These are phyloP conservation scores for Simplicillium sp. DNA, from an alignment of 2,329 filamentous ascomycete species.

Conservation along the genomic window DNA sequence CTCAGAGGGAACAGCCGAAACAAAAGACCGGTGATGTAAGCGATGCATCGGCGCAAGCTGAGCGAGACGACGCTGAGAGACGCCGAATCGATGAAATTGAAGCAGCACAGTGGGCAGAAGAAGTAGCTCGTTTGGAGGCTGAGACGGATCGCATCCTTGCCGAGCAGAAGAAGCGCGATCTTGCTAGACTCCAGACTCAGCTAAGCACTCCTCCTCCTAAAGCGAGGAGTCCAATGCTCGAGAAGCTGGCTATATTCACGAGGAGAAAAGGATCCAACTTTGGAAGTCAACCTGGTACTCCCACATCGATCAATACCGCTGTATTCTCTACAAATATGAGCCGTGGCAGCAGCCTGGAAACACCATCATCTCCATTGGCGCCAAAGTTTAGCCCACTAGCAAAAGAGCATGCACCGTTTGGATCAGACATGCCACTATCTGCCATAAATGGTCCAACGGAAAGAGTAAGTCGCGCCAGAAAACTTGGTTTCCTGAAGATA, in stretches of 20 bases:
- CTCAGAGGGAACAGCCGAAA: neutral
- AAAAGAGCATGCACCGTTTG: slow-evolving; percentile 11
- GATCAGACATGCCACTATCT: slow-evolving; percentile 62
- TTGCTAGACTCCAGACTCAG: slow-evolving; percentile 33
- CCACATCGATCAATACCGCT: slow-evolving; percentile 21
- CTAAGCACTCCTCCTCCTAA: slow-evolving; percentile 25
- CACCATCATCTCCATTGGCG: slow-evolving; percentile 11
- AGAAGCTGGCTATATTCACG: slow-evolving; percentile 37
- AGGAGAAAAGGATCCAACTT: slow-evolving; percentile 29
- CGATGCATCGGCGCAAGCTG: no score
- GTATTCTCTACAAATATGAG: slow-evolving; percentile 25
- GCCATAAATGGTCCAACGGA: slow-evolving; percentile 75
- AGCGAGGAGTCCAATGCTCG: slow-evolving; percentile 30
- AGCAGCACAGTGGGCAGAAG: neutral
- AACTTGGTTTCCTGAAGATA: neutral
- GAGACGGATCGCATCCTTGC: slow-evolving; percentile 38
- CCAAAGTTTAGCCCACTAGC: slow-evolving; percentile 8
- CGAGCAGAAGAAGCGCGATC: slow-evolving; percentile 39
- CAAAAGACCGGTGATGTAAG: neutral
- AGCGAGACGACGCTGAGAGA: slow-evolving; percentile 10
- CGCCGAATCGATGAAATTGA: no score
- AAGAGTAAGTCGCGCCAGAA: slow-evolving; percentile 42
- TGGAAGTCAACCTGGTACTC: slow-evolving; percentile 20
- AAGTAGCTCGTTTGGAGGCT: slow-evolving; percentile 30
- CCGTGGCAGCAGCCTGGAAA: slow-evolving; percentile 22